Base-by-base conservation (phyloP, 2,329 filamentous ascomycete species). In the Fusarium anthophilum region DNA sequence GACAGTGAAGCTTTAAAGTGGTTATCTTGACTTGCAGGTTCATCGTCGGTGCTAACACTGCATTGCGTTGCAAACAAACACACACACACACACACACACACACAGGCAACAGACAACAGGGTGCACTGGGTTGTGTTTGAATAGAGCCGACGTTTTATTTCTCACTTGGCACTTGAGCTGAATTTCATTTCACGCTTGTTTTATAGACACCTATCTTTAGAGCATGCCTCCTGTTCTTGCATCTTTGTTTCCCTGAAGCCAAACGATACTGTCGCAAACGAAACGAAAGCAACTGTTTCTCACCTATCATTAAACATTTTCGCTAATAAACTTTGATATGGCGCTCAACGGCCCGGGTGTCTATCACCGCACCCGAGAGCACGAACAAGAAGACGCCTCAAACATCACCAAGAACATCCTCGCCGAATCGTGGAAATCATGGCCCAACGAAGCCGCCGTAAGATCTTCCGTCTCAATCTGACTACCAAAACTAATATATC, bases 371-470 rank as follows among this genome's bases (percentile, higher is more conserved):
- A 78, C 80, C 9, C 69, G 61, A 14, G 66, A 77, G 18, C 69
- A 82, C 22, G 78, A 81, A 32, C 65, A 51, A 24, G 72, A 73
- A 38, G 82, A 83, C 38, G 30, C 38, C 9, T 58, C 76, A 13
- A 73, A 75, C 38, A 63, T 63, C n/a, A 53, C 72, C 3, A 66
- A 76, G 37, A 82, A 83, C 57, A 63, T 81, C 28, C 63, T 77
- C 20, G 74, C 74, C 8, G 74, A 79, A 43, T 76, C 80, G 6
- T 87, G 83, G 78, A 81, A 81, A 43, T 78, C 83, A 10, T 87
- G 86, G 86, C 86, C 86, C 12, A 87, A 87, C 24, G 82, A 86
- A 69, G 85, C 85, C 10, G 86, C 83, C 4, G 86, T 86, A 80
- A 75, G 82, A 68, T 6, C 20, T 4, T n/a, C 9, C 4, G 17